Base-by-base conservation (phyloP, 2,329 filamentous ascomycete species). In the Colletotrichum incanum region DNA sequence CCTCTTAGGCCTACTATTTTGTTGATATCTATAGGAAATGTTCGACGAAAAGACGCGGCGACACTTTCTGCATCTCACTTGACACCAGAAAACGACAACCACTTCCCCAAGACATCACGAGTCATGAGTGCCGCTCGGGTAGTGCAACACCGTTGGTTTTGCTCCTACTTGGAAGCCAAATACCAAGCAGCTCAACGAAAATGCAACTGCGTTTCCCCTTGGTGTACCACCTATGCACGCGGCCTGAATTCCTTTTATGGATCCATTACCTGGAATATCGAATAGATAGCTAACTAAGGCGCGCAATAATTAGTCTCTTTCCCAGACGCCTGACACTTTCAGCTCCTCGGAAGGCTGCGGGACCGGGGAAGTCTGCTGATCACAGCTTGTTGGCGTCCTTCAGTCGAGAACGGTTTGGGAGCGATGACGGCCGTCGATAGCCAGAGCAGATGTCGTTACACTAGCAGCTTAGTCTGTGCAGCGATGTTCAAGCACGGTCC, bases 331-430 rank as follows among this genome's bases (percentile, higher is more conserved):
- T 16, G 26, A 11, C 14, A 26, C 16, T 20, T 45, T 16, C 56
- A 45, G 37, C 56, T 28, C 31, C 2, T 52, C 45, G 23, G 60
- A 20, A 28, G n/a, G 43, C 31, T 18, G n/a, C 34, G n/a, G n/a
- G 43, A n/a, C 41, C 34, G 31, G 47, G 18, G 23, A 63, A 63
- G 34, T 63, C 3, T 63, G 60, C 18, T 20, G 23, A 50, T 41
- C 16, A 37, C 18, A n/a, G 18, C 12, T 11, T 3, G 16, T 28
- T 11, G 45, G 39, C 45, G n/a, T 20, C n/a, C 11, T 16, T 41
- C 18, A 11, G 34, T 23, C 34, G 28, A 63, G 18, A 41, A 34
- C 16, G 2, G 2, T n/a, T n/a, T 23, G 34, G 20, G 9, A 41
- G 12, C 18, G 11, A 12, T 26, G 47, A 14, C 16, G 20, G n/a